These are phyloP conservation scores for Rosa lucieae DNA, from an alignment of 306 rosid genomes.

Conservation along the genomic window DNA sequence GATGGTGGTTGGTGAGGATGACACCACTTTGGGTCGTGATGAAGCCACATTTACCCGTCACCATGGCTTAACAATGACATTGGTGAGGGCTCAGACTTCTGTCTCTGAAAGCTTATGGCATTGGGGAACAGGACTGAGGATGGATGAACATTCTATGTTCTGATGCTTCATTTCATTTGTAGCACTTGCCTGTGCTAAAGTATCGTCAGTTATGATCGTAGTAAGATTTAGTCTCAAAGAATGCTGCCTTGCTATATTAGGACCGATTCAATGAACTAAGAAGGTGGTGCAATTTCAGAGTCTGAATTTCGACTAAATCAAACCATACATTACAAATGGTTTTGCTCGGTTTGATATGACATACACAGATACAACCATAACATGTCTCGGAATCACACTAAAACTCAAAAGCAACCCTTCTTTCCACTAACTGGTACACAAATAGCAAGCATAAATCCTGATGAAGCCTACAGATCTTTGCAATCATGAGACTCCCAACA, in stretches of 20 bases:
- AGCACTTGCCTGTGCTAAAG: background rate
- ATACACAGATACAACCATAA: background rate
- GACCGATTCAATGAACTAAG: background rate
- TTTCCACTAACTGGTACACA: background rate
- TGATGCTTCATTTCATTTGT: no score
- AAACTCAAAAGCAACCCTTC: slow-evolving; percentile 1
- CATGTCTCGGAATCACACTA: background rate
- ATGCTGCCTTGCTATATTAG: background rate
- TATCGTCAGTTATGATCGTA: background rate
- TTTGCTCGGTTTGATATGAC: background rate
- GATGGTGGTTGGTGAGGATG: background rate
- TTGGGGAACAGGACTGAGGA: no score
- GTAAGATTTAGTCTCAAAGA: background rate
- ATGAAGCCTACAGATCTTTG: slow-evolving; percentile 9
- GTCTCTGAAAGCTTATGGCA: background rate
- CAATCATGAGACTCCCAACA: slow-evolving; percentile 43
- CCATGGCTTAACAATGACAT: background rate
- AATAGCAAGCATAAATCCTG: background rate
- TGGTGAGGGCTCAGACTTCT: background rate
- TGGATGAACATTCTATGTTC: background rate
- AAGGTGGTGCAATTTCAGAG: background rate
- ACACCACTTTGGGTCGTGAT: background rate
- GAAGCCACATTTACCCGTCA: background rate
- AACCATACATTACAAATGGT: background rate
- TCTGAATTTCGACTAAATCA: background rate